Evolutionary conservation across 2,329 filamentous ascomycete genomes (phyloP).

Genomic region (Dactylonectria macrodidyma): DNA sequence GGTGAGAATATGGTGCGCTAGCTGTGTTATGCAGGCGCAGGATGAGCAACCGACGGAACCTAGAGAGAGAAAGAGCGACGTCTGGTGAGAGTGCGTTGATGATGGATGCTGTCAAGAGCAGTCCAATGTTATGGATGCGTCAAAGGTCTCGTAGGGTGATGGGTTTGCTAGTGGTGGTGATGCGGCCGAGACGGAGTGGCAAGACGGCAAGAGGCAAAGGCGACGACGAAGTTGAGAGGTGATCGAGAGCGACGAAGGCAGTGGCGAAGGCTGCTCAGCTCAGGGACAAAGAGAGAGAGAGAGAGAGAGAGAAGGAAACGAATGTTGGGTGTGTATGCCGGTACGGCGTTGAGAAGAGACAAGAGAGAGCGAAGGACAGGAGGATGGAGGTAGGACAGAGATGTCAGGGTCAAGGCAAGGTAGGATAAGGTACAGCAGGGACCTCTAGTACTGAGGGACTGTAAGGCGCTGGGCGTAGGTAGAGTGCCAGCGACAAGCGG

Average conservation of each 20-base stretch:
- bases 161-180: constrained; percentile 21
- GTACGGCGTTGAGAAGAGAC: constrained; percentile 19
- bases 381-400: constrained; percentile 2
- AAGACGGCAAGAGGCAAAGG: constrained; percentile 3
- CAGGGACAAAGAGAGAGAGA: constrained; percentile 3
- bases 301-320: constrained; percentile 15
- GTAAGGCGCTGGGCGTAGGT: neutral
- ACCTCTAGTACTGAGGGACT: constrained; percentile 11
- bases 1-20: constrained; percentile 12
- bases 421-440: constrained; percentile 5
- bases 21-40: constrained; percentile 29
- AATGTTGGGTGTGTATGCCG: constrained; percentile 19
- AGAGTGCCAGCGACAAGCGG: constrained; percentile 1
- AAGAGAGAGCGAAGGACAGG: constrained; percentile 22
- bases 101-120: constrained; percentile 22
- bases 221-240: constrained; percentile 17
- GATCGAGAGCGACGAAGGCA: constrained; percentile 10
- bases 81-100: constrained; percentile 17
- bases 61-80: constrained; percentile 25
- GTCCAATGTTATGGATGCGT: constrained; percentile 33
- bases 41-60: constrained; percentile 18
- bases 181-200: neutral
- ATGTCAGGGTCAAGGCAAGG: constrained; percentile 28
- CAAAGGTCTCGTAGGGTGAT: constrained; percentile 38
- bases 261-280: constrained; percentile 3